Evolutionary conservation across 2,329 filamentous ascomycete species (phyloP).

Genomic region (Penicillium oxalicum): DNA sequence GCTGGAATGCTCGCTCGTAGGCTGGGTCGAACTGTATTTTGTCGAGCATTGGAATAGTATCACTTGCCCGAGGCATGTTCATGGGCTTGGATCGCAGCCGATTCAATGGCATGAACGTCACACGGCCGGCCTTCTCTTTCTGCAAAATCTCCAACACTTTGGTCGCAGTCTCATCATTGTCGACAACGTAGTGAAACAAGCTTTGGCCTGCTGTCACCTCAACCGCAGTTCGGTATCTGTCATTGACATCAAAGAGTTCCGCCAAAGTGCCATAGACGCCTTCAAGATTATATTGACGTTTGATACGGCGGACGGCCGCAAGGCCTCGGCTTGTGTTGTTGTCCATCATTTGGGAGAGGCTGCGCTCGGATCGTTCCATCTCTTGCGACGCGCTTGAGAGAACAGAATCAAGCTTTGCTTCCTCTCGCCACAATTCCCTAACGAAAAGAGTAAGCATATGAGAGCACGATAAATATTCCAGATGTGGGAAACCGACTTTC

Average conservation of each 20-base stretch:
- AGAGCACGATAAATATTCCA: background rate
- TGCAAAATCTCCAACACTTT: conserved; percentile 73
- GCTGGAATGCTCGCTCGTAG: conserved; percentile 82
- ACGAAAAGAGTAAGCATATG: conserved; percentile 7
- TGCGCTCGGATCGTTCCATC: conserved; percentile 68
- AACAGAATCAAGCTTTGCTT: conserved; percentile 76
- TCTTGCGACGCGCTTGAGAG: conserved; percentile 71
- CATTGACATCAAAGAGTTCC: conserved; percentile 81
- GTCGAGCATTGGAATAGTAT: conserved; percentile 79
- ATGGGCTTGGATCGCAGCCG: conserved; percentile 64
- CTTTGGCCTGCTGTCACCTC: conserved; percentile 90
- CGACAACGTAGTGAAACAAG: conserved; percentile 93
- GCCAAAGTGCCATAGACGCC: conserved; percentile 90
- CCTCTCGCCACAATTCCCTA: conserved; percentile 71
- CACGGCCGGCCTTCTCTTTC: conserved; percentile 70
- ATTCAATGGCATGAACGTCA: conserved; percentile 92
- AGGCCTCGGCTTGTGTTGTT: conserved; percentile 79
- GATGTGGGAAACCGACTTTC: conserved; percentile 52
- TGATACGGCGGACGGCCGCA: conserved; percentile 77
- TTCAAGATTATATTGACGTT: conserved; percentile 68
- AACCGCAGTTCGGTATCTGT: conserved; percentile 79
- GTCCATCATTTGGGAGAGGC: conserved; percentile 80
- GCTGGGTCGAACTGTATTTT: conserved; percentile 72
- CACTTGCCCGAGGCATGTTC: conserved; percentile 77
- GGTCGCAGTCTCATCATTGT: conserved; percentile 81